Evolutionary conservation across 768 basidiomycete species (phyloP).

Genomic region (Boletellus sp.): DNA sequence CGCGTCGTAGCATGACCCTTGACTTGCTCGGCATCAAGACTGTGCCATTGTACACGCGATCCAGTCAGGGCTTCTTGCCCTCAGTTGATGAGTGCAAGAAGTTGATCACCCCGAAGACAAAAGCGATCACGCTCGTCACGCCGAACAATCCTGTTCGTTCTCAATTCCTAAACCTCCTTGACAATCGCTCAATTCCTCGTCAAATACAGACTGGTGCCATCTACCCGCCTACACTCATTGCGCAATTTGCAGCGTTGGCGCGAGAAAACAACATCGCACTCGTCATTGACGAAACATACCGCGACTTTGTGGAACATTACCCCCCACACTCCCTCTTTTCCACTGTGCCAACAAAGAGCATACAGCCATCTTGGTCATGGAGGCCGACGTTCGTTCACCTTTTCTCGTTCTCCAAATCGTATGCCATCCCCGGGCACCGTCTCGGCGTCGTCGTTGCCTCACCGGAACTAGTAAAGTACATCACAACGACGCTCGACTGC

Average conservation of each 20-base stretch:
- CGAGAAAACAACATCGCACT: slow-evolving; percentile 53
- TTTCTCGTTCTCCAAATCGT: slow-evolving; percentile 80
- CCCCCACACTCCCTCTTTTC: slow-evolving; percentile 60
- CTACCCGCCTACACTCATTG: slow-evolving; percentile 55
- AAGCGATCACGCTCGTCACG: slow-evolving; percentile 70
- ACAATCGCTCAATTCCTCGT: neutral
- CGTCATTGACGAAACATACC: slow-evolving; percentile 86
- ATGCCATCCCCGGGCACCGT: slow-evolving; percentile 78
- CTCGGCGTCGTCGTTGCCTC: slow-evolving; percentile 70
- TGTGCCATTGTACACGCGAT: slow-evolving; percentile 49
- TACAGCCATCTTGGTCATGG: slow-evolving; percentile 43
- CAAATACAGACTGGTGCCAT: slow-evolving; percentile 60
- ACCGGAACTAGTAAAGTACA: slow-evolving; percentile 43
- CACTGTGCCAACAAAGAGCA: slow-evolving; percentile 1
- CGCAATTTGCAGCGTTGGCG: slow-evolving; percentile 59
- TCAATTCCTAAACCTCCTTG: neutral
- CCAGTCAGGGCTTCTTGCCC: slow-evolving; percentile 57
- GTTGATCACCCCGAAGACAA: slow-evolving; percentile 55
- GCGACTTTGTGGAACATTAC: slow-evolving; percentile 61
- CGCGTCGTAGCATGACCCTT: slow-evolving; percentile 56
- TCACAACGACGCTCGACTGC: slow-evolving; percentile 68
- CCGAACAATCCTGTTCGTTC: slow-evolving; percentile 69
- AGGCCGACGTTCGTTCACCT: slow-evolving; percentile 59
- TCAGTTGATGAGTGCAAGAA: slow-evolving; percentile 45
- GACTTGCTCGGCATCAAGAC: slow-evolving; percentile 59